These are phyloP conservation scores for Coemansia sp. DNA, from an alignment of 192 early-diverging fungal genomes.

Conservation along the genomic window DNA sequence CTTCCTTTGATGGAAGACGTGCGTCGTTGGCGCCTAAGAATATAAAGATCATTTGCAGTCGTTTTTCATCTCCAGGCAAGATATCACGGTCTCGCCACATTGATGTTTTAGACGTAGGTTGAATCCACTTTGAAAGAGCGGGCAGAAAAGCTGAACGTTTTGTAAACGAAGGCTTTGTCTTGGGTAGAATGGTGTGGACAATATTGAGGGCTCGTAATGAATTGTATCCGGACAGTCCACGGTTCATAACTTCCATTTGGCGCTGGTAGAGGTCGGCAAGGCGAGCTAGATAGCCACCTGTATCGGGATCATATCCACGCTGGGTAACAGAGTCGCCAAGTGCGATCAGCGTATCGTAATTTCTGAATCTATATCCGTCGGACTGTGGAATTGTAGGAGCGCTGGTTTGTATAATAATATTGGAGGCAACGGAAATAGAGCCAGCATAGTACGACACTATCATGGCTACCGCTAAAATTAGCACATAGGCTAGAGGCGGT, in stretches of 20 bases:
- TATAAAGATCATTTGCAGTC: slow-evolving; percentile 42
- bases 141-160: neutral
- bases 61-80: neutral
- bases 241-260: slow-evolving; percentile 72
- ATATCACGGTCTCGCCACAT: neutral
- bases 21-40: slow-evolving; percentile 87
- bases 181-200: neutral
- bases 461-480: neutral
- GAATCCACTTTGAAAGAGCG: neutral
- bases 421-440: neutral
- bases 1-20: slow-evolving; percentile 36
- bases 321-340: slow-evolving; percentile 49
- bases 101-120: neutral
- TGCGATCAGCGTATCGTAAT: slow-evolving; percentile 27
- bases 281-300: slow-evolving; percentile 55
- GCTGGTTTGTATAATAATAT: neutral
- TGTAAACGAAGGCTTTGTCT: neutral
- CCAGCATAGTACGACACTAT: neutral
- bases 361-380: neutral
- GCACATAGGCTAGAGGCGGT: neutral
- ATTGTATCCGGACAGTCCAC: slow-evolving; percentile 65
- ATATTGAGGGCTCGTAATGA: neutral
- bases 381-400: neutral
- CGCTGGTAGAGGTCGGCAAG: slow-evolving; percentile 62
- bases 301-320: slow-evolving; percentile 19